Base-by-base conservation (phyloP, 805 yeast species). In the Blastobotrys terrestris region DNA sequence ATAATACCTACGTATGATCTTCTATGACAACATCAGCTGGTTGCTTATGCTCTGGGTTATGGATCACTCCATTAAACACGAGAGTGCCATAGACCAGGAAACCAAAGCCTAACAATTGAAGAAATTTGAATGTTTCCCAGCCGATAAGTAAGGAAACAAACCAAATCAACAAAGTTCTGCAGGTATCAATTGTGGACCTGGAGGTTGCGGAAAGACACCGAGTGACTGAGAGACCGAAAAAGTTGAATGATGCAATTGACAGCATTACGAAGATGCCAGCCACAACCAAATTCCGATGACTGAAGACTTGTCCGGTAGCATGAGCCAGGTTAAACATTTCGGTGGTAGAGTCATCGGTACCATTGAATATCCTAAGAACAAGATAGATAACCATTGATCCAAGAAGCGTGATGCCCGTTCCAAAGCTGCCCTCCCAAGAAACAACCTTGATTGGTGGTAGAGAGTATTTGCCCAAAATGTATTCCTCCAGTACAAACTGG, bases 401-500 rank as follows among this genome's bases (percentile, higher is more conserved):
- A 0, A 68, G 42, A 1, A 77, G 56, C 3, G 84, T 74, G 31
- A 79, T 64, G 0, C 67, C 31, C 0, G 76, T 66, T 2, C 95
- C 95, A 63, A 77, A 85, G 21, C 79, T 68, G 2, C 95, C 95
- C 67, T 87, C 94, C 56, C 75, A 81, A 41, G 85, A 89, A 15
- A 87, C 94, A 53, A 86, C 71, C 55, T 76, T 73, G 57, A 84
- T 63, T 2, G 94, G 91, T 3, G 75, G 74, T 44, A 86, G 72
- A 13, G 78, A 72, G 59, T 78, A 72, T 53, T 70, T 72, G 21
- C 73, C 66, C 54, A 87, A 68, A 46, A 87, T 75, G 60, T 81
- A 82, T 62, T 87, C 95, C 63, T 87, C 95, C 41, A 81, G 73
- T 2, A 87, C 94, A 66, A 85, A 87, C 64, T 87, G 95, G 14